Base-by-base conservation (phyloP, 2,329 filamentous ascomycete species). In the Nigrograna mackinnonii region DNA sequence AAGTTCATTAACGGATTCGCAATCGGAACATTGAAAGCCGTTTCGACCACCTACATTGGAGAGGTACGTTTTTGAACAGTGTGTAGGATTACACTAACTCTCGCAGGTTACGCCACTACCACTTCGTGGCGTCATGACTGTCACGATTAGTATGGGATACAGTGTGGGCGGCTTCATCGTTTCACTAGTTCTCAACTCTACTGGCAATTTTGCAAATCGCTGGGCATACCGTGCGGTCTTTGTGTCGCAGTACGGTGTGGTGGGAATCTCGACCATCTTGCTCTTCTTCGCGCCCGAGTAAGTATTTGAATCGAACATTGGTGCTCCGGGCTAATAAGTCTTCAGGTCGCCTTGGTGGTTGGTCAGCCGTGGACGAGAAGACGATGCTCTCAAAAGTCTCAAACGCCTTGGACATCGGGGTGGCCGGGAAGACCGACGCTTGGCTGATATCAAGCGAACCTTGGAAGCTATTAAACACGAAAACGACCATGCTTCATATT, bases 281-380 rank as follows among this genome's bases (percentile, higher is more conserved):
- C 46, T 60, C 2, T 50, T 43, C 33, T 60, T 59, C 36, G 59
- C 62, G 56, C 60, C 56, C 3, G 60, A 62, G 37, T n/a, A n/a
- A n/a, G n/a, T n/a, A n/a, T n/a, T n/a, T n/a, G n/a, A n/a, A n/a
- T n/a, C n/a, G n/a, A n/a, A n/a, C n/a, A n/a, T n/a, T n/a, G n/a
- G n/a, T n/a, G n/a, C n/a, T n/a, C n/a, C n/a, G n/a, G n/a, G n/a
- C n/a, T n/a, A n/a, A n/a, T n/a, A n/a, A n/a, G n/a, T n/a, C n/a
- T n/a, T n/a, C n/a, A n/a, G n/a, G n/a, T 83, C 79, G 9, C 84
- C 84, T 2, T 86, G 83, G 83, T 87, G 85, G 84, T 76, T 88
- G 17, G 82, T 87, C 31, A 80, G 84, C 28, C 79, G 77, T 50
- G 81, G 80, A 22, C 77, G 76, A 22, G 68, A 79, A 30, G 78